Evolutionary conservation across 176 grass and related monocot species (phyloP), one percentile per base, ranked within the genome.

Genomic region (Aechmea fasciata): DNA sequence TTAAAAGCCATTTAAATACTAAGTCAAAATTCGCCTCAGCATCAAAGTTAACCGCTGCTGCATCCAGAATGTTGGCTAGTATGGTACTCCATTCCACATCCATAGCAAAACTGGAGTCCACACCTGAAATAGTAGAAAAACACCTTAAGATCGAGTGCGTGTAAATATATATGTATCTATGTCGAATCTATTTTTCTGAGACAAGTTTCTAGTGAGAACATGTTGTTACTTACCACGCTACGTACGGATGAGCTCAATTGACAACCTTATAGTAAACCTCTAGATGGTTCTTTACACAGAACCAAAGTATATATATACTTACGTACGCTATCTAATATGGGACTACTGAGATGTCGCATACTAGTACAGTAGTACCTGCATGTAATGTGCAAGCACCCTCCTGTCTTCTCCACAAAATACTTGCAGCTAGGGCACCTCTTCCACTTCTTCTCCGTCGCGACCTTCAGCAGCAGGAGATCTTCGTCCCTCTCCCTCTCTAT

Each of bases 61-160:
- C 86, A 89, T 1, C 22, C 20, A 50, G 2, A 2, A 69, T 51
- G 48, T 11, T 0, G 5, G 3, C 11, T 25, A 6, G 52, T 9
- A 81, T 64, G 1, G 24, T 24, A 87, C 12, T 65, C 11, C 2
- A 0, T 3, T 11, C 84, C 70, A 24, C 89, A 92, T 78, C 82
- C 79, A 77, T 92, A 88, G 53, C 89, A 88, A 54, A 92, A 88
- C 68, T 91, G 4, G 47, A 81, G 79, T 25, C 71, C 51, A 22
- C 88, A 91, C 69, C 88, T 91, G 66, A 28, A 68, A 79, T 72
- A 15, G 49, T 59, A 6, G 17, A 48, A 52, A 18, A 9, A 71
- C 24, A 26, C 49, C 2, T 41, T n/a, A n/a, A n/a, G n/a, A n/a
- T n/a, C n/a, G n/a, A n/a, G n/a, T n/a, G n/a, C n/a, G n/a, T n/a